A percentile compares a stretch with the other conserved stretches of the same genome.
Evolutionary conservation across 164 flowering plant species (phyloP).

Genomic region (Umbellularia californica): DNA sequence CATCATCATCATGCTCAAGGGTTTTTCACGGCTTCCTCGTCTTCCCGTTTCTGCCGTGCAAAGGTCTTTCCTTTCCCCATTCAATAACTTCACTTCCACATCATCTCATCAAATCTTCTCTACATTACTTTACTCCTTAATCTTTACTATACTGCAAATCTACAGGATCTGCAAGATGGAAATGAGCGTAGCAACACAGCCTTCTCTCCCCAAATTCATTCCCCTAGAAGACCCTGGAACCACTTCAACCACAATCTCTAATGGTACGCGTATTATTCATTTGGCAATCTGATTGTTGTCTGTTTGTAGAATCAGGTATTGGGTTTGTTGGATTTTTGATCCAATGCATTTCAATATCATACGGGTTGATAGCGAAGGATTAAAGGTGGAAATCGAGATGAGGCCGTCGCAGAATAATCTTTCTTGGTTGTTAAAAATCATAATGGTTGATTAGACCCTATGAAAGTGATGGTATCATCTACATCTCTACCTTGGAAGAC

Average conservation of each 20-base stretch:
- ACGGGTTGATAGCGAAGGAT: not conserved
- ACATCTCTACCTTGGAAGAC: not conserved
- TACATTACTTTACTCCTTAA: not conserved
- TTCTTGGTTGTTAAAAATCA: not conserved
- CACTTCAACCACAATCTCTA: not conserved
- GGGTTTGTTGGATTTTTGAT: too few species aligned
- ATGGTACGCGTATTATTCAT: not conserved
- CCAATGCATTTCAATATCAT: not conserved
- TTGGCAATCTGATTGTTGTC: not conserved
- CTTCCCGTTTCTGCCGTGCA: not conserved
- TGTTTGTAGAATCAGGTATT: not conserved
- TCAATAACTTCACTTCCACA: not conserved
- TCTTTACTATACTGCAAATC: too few species aligned
- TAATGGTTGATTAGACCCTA: not conserved
- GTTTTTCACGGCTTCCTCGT: not conserved
- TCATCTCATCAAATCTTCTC: not conserved
- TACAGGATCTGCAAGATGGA: not conserved
- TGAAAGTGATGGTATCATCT: not conserved
- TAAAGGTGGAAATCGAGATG: not conserved
- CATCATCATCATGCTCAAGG: not conserved
- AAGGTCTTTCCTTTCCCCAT: too few species aligned
- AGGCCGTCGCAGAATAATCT: too few species aligned
- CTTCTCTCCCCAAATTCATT: constrained; percentile 1
- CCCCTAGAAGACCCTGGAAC: not conserved
- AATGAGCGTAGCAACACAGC: constrained; percentile 1